Evolutionary conservation across 495 filamentous ascomycete species (phyloP).

Genomic region (Tuber borchii): DNA sequence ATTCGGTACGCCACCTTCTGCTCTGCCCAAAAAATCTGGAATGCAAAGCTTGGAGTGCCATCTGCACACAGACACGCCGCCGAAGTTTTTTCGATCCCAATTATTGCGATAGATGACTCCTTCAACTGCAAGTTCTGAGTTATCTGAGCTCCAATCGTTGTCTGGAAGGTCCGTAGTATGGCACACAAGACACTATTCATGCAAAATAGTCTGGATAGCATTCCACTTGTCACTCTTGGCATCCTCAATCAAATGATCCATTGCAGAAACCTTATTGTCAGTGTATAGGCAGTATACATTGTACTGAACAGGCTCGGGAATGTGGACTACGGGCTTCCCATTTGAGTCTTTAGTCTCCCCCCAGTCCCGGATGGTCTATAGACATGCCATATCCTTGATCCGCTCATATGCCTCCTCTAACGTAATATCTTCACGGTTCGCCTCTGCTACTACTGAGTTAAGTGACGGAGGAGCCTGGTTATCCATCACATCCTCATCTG

Average conservation of each 20-base stretch:
- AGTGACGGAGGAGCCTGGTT: neutral
- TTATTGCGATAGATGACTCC: neutral
- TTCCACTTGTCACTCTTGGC: neutral
- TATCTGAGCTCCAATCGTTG: neutral
- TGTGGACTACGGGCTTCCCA: neutral
- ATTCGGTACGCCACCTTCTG: too few relatives aligned
- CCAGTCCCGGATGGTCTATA: conserved; percentile 3
- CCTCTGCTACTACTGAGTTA: neutral
- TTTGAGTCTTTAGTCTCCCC: neutral
- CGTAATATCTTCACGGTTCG: neutral
- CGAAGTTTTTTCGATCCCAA: neutral
- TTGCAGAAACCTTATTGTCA: neutral
- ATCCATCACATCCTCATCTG: neutral
- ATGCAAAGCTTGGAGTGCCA: too few relatives aligned
- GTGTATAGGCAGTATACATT: neutral
- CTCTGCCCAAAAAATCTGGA: too few relatives aligned
- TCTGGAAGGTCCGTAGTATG: neutral
- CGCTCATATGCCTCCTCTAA: neutral
- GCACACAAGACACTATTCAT: neutral
- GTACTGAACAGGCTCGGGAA: neutral
- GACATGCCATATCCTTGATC: neutral
- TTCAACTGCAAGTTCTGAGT: neutral
- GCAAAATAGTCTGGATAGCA: neutral
- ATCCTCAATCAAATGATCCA: neutral
- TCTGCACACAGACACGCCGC: too few relatives aligned